Percentiles rank a stretch among this genome's conserved stretches.
Evolutionary conservation across 345 rosid genomes (phyloP).

Genomic region (Ceriops decandra): DNA sequence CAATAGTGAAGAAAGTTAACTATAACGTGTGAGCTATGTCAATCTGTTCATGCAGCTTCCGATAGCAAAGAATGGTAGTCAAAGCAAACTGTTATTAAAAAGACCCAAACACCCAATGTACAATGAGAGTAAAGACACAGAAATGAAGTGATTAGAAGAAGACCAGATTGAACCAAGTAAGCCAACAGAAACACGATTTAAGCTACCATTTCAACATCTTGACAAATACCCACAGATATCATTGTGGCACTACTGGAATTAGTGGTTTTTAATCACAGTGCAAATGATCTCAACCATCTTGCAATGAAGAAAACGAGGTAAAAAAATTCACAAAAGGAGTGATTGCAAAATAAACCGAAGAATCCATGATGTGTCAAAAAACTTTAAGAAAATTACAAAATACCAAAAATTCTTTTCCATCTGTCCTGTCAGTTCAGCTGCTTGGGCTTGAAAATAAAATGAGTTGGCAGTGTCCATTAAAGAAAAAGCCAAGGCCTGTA

Average conservation of each 20-base stretch:
- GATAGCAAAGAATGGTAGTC: no score
- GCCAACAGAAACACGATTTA: conserved; percentile 1
- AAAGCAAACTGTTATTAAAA: no score
- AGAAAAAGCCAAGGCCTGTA: conserved; percentile 66
- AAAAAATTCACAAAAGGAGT: not conserved
- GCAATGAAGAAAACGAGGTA: conserved; percentile 9
- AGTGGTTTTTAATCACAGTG: conserved; percentile 50
- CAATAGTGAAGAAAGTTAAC: conserved; percentile 4
- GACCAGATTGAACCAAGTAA: not conserved
- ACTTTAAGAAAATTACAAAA: not conserved
- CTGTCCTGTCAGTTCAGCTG: conserved; percentile 26
- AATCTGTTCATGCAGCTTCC: no score
- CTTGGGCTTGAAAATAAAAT: conserved; percentile 34
- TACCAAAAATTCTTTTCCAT: not conserved
- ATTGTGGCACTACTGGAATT: conserved; percentile 54
- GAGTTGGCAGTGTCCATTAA: conserved; percentile 59
- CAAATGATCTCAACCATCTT: conserved; percentile 82
- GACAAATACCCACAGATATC: conserved; percentile 64
- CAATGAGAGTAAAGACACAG: not conserved
- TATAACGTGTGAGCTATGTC: no score
- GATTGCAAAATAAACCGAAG: conserved; percentile 2
- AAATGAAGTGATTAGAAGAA: not conserved
- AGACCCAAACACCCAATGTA: no score
- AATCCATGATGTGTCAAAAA: not conserved
- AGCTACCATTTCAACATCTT: conserved; percentile 74